Evolutionary conservation across 163 green algal species (phyloP).

Genomic region (Trebouxiophyceae sp.): DNA sequence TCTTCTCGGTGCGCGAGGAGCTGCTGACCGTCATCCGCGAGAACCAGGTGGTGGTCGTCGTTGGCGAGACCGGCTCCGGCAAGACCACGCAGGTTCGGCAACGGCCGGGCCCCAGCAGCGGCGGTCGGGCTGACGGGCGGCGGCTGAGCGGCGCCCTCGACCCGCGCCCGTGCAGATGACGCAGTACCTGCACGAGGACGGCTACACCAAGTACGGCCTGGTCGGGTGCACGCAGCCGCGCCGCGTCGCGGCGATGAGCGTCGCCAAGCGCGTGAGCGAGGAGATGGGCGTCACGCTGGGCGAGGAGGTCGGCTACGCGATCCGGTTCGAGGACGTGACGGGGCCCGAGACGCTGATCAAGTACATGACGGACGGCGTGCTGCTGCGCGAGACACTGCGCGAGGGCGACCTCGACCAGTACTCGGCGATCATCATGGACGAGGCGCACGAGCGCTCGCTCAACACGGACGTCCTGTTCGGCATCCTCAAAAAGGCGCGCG

Average conservation of each 20-base stretch:
- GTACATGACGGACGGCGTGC: constrained; percentile 94
- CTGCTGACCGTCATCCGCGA: constrained; percentile 77
- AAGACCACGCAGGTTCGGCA: constrained; percentile 99
- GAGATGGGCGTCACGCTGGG: constrained; percentile 93
- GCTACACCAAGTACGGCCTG: constrained; percentile 78
- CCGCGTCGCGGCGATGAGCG: constrained; percentile 92
- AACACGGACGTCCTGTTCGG: constrained; percentile 91
- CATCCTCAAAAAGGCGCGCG: constrained; percentile 77
- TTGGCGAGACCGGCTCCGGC: constrained; percentile 93
- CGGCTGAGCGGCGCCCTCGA: too few species aligned
- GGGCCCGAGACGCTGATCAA: constrained; percentile 75
- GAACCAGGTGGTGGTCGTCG: constrained; percentile 83
- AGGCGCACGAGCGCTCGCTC: constrained; percentile 69
- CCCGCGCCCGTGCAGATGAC: constrained; percentile 29
- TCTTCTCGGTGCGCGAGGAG: constrained; percentile 72
- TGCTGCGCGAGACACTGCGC: constrained; percentile 92
- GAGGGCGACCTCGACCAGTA: constrained; percentile 89
- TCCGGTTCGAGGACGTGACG: constrained; percentile 98
- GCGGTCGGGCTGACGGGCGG: too few species aligned
- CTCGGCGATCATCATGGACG: constrained; percentile 78
- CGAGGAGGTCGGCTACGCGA: constrained; percentile 81
- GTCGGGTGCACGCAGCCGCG: constrained; percentile 96
- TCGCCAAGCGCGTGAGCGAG: constrained; percentile 94
- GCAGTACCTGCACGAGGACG: constrained; percentile 94
- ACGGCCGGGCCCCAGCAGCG: too few species aligned